Evolutionary conservation across 139 green algal species (phyloP).

Genomic region (Chlamydomonas applanata): DNA sequence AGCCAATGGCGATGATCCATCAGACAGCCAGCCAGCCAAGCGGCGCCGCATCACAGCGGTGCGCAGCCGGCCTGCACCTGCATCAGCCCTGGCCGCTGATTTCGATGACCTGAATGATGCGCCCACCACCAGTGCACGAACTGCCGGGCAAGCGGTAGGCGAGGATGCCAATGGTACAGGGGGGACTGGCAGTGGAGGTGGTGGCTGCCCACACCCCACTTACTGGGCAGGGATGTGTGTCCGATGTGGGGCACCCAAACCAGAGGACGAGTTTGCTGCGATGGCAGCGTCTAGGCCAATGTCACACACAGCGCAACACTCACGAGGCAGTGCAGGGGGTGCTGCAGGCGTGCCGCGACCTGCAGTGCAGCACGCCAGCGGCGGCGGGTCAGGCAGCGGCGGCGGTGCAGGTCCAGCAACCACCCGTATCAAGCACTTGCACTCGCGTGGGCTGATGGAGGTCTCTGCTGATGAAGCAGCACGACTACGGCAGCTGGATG

Average conservation of each 20-base stretch:
- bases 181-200: no score
- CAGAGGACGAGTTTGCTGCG: conserved; percentile 14
- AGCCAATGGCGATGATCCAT: no score
- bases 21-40: not conserved
- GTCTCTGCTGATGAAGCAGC: conserved; percentile 40
- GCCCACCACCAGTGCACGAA: conserved; percentile 31
- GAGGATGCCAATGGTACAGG: conserved; percentile 23
- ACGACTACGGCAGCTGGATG: conserved; percentile 25
- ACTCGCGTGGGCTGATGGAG: conserved; percentile 31
- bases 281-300: not conserved
- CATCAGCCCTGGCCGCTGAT: conserved; percentile 63
- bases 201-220: conserved; percentile 60
- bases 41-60: conserved; percentile 58
- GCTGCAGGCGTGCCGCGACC: not conserved
- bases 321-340: not conserved
- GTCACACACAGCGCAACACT: not conserved
- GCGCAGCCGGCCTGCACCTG: conserved; percentile 25
- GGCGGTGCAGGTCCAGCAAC: not conserved
- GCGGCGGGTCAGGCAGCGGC: not conserved
- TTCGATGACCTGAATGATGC: conserved; percentile 25
- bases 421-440: conserved; percentile 35
- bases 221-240: conserved; percentile 80
- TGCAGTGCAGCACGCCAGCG: not conserved
- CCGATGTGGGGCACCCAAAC: conserved; percentile 54
- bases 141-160: conserved; percentile 38